Evolutionary conservation across 768 basidiomycete genomes (phyloP).

Genomic region (Leccinum arenicola): DNA sequence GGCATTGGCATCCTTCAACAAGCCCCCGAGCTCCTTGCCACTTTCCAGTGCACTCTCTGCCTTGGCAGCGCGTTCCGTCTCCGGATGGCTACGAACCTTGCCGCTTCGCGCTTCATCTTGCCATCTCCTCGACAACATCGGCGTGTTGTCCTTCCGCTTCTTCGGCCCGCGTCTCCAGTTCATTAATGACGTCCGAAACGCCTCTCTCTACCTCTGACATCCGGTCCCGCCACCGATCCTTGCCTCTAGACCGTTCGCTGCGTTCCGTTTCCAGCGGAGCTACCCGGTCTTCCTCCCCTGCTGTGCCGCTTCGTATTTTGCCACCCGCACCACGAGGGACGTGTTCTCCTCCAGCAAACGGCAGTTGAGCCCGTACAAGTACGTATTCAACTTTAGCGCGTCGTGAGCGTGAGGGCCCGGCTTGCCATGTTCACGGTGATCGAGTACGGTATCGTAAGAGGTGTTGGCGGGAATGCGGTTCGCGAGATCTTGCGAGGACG

Average conservation of each 20-base stretch:
- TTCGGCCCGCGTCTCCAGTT: slow-evolving; percentile 55
- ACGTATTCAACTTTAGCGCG: slow-evolving; percentile 79
- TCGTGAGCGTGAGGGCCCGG: slow-evolving; percentile 85
- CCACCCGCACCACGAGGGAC: slow-evolving; percentile 52
- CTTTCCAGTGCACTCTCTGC: slow-evolving; percentile 63
- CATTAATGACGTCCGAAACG: slow-evolving; percentile 63
- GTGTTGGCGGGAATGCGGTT: slow-evolving; percentile 60
- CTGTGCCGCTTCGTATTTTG: slow-evolving; percentile 49
- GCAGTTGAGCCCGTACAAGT: slow-evolving; percentile 82
- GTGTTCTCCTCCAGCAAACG: slow-evolving; percentile 86
- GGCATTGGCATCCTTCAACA: slow-evolving; percentile 63
- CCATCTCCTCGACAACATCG: slow-evolving; percentile 39
- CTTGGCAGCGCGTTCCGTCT: slow-evolving; percentile 55
- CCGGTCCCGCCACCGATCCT: slow-evolving; percentile 65
- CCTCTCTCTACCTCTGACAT: slow-evolving; percentile 72
- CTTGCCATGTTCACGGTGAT: slow-evolving; percentile 63
- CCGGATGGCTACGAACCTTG: slow-evolving; percentile 30
- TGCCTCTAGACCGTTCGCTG: slow-evolving; percentile 59
- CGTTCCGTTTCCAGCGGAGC: slow-evolving; percentile 49
- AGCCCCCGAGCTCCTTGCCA: slow-evolving; percentile 66
- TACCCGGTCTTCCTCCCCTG: slow-evolving; percentile 44
- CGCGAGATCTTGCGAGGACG: slow-evolving; percentile 87
- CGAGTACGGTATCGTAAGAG: slow-evolving; percentile 83
- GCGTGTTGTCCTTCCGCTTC: slow-evolving; percentile 49
- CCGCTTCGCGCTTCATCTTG: slow-evolving; percentile 42